Evolutionary conservation across 768 basidiomycete genomes (phyloP).

Genomic region (Russula vinacea): DNA sequence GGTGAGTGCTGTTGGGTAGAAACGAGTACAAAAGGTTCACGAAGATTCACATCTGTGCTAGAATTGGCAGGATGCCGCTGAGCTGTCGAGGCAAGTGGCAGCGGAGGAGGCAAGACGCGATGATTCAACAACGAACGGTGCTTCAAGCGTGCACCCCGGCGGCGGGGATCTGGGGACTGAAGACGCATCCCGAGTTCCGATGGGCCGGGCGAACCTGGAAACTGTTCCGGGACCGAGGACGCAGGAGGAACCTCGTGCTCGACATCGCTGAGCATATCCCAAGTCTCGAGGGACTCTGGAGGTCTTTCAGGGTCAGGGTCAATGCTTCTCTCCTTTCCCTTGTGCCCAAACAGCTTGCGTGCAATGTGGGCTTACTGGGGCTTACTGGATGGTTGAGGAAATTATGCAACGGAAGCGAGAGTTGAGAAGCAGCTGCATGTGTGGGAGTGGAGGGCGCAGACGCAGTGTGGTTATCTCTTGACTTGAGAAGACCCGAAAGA

Average conservation of each 20-base stretch:
- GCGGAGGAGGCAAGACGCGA: conserved; percentile 12
- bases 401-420: conserved; percentile 26
- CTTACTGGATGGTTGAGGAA: conserved; percentile 24
- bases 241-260: conserved; percentile 16
- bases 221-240: conserved; percentile 7
- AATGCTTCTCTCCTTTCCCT: conserved; percentile 25
- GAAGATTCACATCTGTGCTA: conserved; percentile 6
- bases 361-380: conserved; percentile 21
- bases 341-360: conserved; percentile 29
- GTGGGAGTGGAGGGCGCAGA: conserved; percentile 30
- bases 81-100: conserved; percentile 7
- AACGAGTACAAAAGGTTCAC: neutral
- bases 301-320: conserved; percentile 16
- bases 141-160: conserved; percentile 19
- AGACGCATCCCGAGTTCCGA: conserved; percentile 7
- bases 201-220: neutral
- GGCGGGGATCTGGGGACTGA: conserved; percentile 2
- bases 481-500: conserved; percentile 23
- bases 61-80: neutral
- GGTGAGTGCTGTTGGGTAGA: neutral
- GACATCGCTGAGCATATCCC: conserved; percentile 29
- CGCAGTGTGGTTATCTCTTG: conserved; percentile 25
- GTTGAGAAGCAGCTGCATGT: conserved; percentile 26
- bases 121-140: conserved; percentile 24
- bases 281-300: conserved; percentile 25